Evolutionary conservation across 148 eudicot species (phyloP).

Genomic region (Rhododendron ovatum): DNA sequence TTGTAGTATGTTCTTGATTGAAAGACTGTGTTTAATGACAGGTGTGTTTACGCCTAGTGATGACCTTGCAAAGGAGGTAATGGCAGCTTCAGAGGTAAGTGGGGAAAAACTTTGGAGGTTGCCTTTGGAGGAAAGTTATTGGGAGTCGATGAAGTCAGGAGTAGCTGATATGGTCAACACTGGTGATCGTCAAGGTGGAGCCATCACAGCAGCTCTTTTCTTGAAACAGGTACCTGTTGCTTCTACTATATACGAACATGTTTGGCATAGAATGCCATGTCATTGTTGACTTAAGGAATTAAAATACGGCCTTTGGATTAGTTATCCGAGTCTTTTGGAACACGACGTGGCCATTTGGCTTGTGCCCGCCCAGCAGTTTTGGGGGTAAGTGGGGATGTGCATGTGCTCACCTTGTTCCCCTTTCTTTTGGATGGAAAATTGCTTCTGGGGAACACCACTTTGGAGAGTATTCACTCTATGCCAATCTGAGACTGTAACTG

Average conservation of each 20-base stretch:
- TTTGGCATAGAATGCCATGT: background rate
- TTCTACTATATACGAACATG: background rate
- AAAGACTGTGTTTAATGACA: slow-evolving; percentile 14
- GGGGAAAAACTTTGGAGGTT: slow-evolving; percentile 97
- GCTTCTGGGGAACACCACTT: background rate
- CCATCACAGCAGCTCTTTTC: slow-evolving; percentile 94
- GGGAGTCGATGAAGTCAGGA: slow-evolving; percentile 97
- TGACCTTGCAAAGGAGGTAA: slow-evolving; percentile 77
- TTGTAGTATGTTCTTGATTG: background rate
- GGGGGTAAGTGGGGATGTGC: background rate
- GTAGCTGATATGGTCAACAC: slow-evolving; percentile 98
- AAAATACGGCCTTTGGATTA: background rate
- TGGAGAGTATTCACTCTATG: background rate
- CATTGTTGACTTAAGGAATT: background rate
- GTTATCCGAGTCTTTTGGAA: background rate
- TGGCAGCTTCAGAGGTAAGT: slow-evolving; percentile 62
- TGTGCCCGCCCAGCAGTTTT: background rate
- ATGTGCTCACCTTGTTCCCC: background rate
- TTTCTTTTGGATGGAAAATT: background rate
- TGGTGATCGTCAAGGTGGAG: slow-evolving; percentile 93
- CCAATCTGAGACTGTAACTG: background rate
- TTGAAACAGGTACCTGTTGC: slow-evolving; percentile 69
- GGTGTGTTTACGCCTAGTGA: slow-evolving; percentile 87
- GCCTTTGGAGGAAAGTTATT: slow-evolving; percentile 95
- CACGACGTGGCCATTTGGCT: background rate